Conservation (phyloP, 306 rosid species). For the Arachis stenosperma region DNA sequence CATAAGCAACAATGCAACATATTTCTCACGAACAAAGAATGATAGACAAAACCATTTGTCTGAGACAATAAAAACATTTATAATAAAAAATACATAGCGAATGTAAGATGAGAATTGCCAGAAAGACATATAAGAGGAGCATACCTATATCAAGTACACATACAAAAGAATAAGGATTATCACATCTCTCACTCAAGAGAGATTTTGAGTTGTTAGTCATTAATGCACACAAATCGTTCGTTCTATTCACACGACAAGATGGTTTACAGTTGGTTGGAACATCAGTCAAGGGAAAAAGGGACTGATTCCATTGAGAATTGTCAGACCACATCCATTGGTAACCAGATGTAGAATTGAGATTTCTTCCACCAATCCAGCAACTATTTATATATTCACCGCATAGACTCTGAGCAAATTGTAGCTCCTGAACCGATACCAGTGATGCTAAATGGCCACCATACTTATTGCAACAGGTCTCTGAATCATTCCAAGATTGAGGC, state of each 20-base stretch:
- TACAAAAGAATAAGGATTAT: conserved; percentile 57
- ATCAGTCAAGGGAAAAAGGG: conserved; percentile 47
- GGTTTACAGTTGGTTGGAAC: conserved; percentile 52
- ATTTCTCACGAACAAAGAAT: conserved; percentile 26
- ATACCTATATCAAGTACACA: conserved; percentile 81
- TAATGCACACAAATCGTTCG: conserved; percentile 59
- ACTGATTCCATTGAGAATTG: conserved; percentile 68
- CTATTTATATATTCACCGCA: conserved; percentile 52
- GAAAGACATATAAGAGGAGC: conserved; percentile 21
- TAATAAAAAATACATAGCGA: conserved; percentile 18
- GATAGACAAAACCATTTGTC: conserved; percentile 11
- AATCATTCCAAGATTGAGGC: conserved; percentile 76
- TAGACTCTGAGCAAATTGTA: conserved; percentile 58
- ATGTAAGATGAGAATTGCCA: conserved; percentile 9
- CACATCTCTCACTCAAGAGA: conserved; percentile 62
- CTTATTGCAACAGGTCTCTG: conserved; percentile 65
- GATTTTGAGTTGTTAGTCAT: conserved; percentile 51
- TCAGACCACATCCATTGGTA: conserved; percentile 84
- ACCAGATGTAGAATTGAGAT: conserved; percentile 53
- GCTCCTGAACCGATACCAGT: conserved; percentile 58
- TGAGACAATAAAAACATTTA: conserved; percentile 17
- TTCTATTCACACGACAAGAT: conserved; percentile 51
- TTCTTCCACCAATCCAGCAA: conserved; percentile 94
- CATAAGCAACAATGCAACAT: conserved; percentile 1
- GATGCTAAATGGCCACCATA: conserved; percentile 80